Evolutionary conservation across 2,329 filamentous ascomycete genomes (phyloP), one percentile per base, ranked within the genome.

Genomic region (Teratosphaeria pseudoeucalypti): DNA sequence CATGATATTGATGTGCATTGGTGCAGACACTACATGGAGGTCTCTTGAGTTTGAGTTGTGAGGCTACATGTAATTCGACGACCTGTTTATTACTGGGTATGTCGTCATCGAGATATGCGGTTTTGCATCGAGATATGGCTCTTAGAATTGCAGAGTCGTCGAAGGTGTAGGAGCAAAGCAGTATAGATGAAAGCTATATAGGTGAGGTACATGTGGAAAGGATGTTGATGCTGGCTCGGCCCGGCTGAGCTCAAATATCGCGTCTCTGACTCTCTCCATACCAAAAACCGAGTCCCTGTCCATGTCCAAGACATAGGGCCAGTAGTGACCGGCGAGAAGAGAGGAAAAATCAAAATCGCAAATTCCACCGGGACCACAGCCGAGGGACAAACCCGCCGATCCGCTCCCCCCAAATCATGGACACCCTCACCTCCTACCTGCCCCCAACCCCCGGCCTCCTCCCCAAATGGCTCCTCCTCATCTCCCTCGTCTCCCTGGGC

Each of bases 401-500:
- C 1, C n/a, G 9, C 10, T 23, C 16, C n/a, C n/a, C 43, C 3
- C 43, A 6, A 23, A 10, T 23, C 23, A 49, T 49, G 43, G 43
- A 49, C n/a, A 19, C 43, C 9, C 52, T 77, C 11, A 58, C 67
- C 14, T 72, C 72, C 58, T 75, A 75, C 64, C 71, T 80, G n/a
- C 78, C 78, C 1, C 73, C 70, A 2, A 64, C 68, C 52, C 73
- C 76, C 55, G 84, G 84, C 43, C 70, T 82, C 7, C 76, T 87
- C 34, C 85, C 85, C 53, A 82, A 84, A 74, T 87, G 84, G 84
- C 81, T 87, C 10, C 76, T 86, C 64, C 77, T 87, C 64, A 82
- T 95, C 71, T 90, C 90, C 59, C 71, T 91, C 59, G 82, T 95
- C 60, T 90, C 92, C 34, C 80, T 94, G 61, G 87, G 84, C 69